Evolutionary conservation across 1,284 basidiomycete species (phyloP).

Genomic region (Taiwanofungus camphoratus): DNA sequence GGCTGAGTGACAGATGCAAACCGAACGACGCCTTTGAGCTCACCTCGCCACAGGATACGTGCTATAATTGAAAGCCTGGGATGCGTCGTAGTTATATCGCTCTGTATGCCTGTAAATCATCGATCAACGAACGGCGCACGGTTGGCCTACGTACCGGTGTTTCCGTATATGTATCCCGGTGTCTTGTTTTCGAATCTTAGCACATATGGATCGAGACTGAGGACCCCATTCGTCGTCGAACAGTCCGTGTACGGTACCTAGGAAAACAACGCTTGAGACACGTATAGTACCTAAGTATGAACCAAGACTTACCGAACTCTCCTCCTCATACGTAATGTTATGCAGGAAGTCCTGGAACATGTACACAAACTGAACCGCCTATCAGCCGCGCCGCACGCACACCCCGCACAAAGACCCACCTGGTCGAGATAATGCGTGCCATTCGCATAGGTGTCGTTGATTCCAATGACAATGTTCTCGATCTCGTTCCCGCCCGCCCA

Average conservation of each 20-base stretch:
- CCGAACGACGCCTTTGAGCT: slow-evolving; percentile 4
- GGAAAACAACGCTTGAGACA: background rate
- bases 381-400: too few relatives aligned
- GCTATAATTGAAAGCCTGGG: slow-evolving; percentile 48
- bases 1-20: background rate
- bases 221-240: slow-evolving; percentile 53
- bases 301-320: slow-evolving; percentile 35
- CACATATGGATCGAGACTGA: slow-evolving; percentile 52
- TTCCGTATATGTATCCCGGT: slow-evolving; percentile 50
- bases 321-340: slow-evolving; percentile 39
- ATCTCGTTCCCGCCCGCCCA: slow-evolving; percentile 64
- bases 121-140: background rate
- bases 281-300: background rate
- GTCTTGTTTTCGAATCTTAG: slow-evolving; percentile 48
- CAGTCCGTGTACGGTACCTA: slow-evolving; percentile 59
- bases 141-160: slow-evolving; percentile 35
- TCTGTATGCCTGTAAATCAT: slow-evolving; percentile 21
- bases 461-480: slow-evolving; percentile 43
- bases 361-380: slow-evolving; percentile 35
- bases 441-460: slow-evolving; percentile 34
- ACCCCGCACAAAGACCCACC: slow-evolving; percentile 25
- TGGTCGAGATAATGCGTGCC: slow-evolving; percentile 43
- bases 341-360: slow-evolving; percentile 52
- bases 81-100: slow-evolving; percentile 54
- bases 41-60: slow-evolving; percentile 50